A percentile compares a stretch with the other conserved stretches of the same genome.
Conservation (phyloP, 768 basidiomycete species). For the Paxillus ammoniavirescens region DNA sequence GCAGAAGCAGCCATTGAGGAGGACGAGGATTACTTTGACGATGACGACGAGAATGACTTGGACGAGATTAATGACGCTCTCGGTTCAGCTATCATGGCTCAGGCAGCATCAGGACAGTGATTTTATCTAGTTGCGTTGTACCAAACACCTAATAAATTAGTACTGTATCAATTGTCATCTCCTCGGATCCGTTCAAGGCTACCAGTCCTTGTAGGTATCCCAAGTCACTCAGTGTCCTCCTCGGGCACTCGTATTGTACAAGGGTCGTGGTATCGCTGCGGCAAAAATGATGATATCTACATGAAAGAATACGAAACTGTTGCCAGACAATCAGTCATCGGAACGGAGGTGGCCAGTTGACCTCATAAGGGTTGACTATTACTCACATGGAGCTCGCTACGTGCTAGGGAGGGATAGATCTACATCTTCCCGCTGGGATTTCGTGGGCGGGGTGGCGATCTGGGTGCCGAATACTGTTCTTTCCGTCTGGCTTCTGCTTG, state of each 20-base stretch:
- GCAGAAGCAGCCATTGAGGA: conserved; percentile 76
- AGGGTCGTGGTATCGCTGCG: conserved; percentile 18
- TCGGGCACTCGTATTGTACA: conserved; percentile 25
- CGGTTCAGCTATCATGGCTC: conserved; percentile 11
- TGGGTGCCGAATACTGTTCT: conserved; percentile 42
- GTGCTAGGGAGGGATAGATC: conserved; percentile 15
- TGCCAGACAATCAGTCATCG: conserved; percentile 2
- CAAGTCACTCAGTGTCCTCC: conserved; percentile 5
- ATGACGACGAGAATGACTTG: conserved; percentile 33
- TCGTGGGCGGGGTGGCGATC: conserved; percentile 33
- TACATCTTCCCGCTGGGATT: conserved; percentile 56
- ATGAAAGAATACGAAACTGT: conserved; percentile 31
- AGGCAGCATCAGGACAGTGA: conserved; percentile 12
- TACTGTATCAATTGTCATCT: conserved; percentile 20
- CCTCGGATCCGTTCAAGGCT: conserved; percentile 2
- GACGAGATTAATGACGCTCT: conserved; percentile 16
- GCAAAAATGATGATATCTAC: conserved; percentile 27
- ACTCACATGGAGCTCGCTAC: conserved; percentile 18
- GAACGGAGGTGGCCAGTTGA: neutral
- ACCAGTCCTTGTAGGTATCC: conserved; percentile 9
- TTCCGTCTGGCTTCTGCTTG: conserved; percentile 49
- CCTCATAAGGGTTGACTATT: neutral
- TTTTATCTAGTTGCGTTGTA: conserved; percentile 23
- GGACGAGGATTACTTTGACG: conserved; percentile 51
- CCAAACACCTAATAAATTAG: conserved; percentile 19